Conservation (phyloP, 1,284 basidiomycete species). For the Papiliotrema nemorosa region DNA sequence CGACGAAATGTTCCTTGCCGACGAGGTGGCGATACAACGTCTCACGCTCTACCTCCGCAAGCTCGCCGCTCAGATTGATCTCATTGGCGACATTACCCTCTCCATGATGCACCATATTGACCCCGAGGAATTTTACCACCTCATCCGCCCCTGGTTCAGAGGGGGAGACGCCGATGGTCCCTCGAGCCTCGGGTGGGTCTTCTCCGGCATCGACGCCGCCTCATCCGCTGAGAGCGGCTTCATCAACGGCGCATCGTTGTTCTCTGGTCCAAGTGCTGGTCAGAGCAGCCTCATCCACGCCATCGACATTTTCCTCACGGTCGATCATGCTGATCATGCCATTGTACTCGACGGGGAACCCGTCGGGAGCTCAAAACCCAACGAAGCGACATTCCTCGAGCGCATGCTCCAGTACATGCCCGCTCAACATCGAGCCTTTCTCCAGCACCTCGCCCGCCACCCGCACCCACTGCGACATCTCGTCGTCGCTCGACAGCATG, state of each 20-base stretch:
- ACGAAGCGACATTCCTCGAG: conserved; percentile 61
- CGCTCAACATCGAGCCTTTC: conserved; percentile 80
- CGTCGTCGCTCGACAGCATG: conserved; percentile 41
- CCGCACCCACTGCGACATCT: conserved; percentile 57
- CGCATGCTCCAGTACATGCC: conserved; percentile 91
- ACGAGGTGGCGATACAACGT: conserved; percentile 67
- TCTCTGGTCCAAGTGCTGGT: conserved; percentile 84
- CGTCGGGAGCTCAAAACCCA: conserved; percentile 11
- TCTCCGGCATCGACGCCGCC: conserved; percentile 62
- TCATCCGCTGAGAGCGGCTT: conserved; percentile 9
- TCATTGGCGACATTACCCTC: conserved; percentile 62
- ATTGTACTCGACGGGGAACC: conserved; percentile 25
- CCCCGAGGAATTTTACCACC: conserved; percentile 76
- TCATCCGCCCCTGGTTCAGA: conserved; percentile 87
- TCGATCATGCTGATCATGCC: conserved; percentile 58
- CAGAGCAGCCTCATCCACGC: conserved; percentile 87
- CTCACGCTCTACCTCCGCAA: conserved; percentile 68
- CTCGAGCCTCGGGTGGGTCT: conserved; percentile 67
- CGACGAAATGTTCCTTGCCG: conserved; percentile 88
- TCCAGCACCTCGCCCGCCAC: conserved; percentile 69
- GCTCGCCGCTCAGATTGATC: conserved; percentile 65
- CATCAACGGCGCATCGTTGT: conserved; percentile 51
- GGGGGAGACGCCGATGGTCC: conserved; percentile 69
- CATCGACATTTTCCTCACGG: conserved; percentile 82
- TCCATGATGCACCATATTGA: conserved; percentile 69